These are phyloP conservation scores for Oryza coarctata DNA, from an alignment of 176 grass and related monocot species.

Conservation along the genomic window DNA sequence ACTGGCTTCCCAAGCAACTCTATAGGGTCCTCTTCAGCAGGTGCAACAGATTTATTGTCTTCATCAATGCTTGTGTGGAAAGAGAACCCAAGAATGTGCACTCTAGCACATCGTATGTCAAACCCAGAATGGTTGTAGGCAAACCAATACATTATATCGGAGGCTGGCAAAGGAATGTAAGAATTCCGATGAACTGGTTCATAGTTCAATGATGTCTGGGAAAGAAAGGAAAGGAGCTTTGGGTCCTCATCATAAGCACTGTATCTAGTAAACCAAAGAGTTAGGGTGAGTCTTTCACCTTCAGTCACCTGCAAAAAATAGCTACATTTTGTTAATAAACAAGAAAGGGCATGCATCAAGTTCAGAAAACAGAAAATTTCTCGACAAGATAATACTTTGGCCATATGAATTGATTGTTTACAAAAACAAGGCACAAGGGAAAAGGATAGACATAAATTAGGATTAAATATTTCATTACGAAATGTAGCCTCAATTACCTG, in stretches of 20 bases:
- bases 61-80: constrained; percentile 29
- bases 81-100: constrained; percentile 52
- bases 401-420: not conserved
- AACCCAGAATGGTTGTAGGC: constrained; percentile 62
- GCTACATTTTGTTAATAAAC: constrained; percentile 34
- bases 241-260: constrained; percentile 75
- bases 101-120: constrained; percentile 75
- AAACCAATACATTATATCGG: constrained; percentile 91
- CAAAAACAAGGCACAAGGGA: not conserved
- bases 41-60: constrained; percentile 1
- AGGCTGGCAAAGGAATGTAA: constrained; percentile 67
- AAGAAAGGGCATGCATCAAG: not conserved
- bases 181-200: constrained; percentile 37
- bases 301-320: constrained; percentile 66
- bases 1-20: constrained; percentile 65
- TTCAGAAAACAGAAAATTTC: constrained; percentile 5
- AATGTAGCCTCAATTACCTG: not conserved
- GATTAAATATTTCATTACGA: constrained; percentile 3
- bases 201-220: constrained; percentile 42
- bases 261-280: constrained; percentile 86
- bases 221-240: constrained; percentile 82
- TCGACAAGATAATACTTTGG: constrained; percentile 22
- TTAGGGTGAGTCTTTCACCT: constrained; percentile 92
- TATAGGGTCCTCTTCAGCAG: constrained; percentile 45
- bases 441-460: not conserved